These are phyloP conservation scores for Tuber calosporum DNA, from an alignment of 495 filamentous ascomycete genomes.

Conservation along the genomic window DNA sequence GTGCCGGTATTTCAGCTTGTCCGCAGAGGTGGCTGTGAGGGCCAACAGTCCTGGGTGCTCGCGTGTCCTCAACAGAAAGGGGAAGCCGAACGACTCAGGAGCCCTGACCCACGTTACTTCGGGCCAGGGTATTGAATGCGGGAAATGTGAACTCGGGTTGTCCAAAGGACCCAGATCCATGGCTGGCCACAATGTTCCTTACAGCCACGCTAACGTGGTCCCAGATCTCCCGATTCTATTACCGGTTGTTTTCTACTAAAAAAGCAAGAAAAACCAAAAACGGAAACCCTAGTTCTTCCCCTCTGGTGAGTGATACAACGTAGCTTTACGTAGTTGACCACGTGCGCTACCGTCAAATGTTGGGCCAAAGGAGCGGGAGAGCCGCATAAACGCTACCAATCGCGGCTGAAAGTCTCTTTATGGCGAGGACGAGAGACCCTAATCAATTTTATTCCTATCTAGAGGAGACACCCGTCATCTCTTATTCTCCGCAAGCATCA, in stretches of 20 bases:
- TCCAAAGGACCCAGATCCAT: background rate
- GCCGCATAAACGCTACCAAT: background rate
- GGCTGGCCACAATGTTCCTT: background rate
- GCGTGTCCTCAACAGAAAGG: background rate
- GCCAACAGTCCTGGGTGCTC: background rate
- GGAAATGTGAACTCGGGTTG: background rate
- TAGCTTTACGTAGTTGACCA: background rate
- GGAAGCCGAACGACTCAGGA: background rate
- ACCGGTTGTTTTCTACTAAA: background rate
- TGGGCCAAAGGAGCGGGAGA: background rate
- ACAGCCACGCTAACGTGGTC: background rate
- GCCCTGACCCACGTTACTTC: background rate
- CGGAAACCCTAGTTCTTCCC: background rate
- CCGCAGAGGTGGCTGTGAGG: background rate
- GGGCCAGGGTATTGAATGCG: background rate
- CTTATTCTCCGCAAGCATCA: slow-evolving; percentile 1
- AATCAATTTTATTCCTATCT: too few species aligned
- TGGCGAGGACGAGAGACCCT: too few species aligned
- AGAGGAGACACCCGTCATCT: slow-evolving; percentile 1
- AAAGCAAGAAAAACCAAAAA: background rate
- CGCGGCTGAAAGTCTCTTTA: background rate
- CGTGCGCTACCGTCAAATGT: background rate
- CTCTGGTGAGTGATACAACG: background rate
- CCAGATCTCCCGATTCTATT: slow-evolving; percentile 1
- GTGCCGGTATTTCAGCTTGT: background rate